These are phyloP conservation scores for Peronospora farinosa DNA, from an alignment of 352 stramenopile genomes.

Conservation along the genomic window DNA sequence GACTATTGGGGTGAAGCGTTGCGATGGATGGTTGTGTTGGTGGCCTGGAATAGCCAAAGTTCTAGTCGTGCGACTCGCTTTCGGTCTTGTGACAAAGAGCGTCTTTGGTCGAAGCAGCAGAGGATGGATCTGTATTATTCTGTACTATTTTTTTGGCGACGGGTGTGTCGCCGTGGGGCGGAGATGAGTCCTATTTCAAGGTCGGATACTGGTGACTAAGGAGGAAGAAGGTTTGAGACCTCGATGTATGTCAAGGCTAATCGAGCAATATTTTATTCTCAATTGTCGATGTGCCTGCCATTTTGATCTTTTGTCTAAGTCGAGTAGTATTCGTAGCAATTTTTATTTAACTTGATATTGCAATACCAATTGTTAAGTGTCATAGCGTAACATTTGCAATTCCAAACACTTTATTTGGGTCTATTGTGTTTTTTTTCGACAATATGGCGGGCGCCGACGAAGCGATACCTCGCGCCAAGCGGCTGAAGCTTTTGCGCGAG, in stretches of 20 bases:
- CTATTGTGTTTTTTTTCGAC: no score
- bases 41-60: no score
- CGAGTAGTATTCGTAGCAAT: background rate
- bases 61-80: no score
- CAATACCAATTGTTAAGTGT: background rate
- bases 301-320: no score
- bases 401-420: background rate
- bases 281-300: background rate
- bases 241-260: background rate
- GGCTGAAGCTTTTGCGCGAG: conserved; percentile 78
- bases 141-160: no score
- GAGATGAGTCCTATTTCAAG: background rate
- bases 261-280: background rate
- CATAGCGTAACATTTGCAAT: background rate
- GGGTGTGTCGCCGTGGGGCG: no score
- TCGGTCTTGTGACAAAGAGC: no score
- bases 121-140: no score
- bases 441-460: conserved; percentile 22
- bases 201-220: background rate
- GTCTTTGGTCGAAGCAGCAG: no score
- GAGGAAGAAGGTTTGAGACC: background rate
- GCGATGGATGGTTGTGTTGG: no score
- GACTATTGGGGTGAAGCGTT: no score
- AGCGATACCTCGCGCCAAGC: conserved; percentile 73
- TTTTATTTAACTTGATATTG: background rate